phyloP scores from a whole-genome alignment of 2,329 filamentous ascomycete species.

The Teratosphaeria zuluensis region DNA sequence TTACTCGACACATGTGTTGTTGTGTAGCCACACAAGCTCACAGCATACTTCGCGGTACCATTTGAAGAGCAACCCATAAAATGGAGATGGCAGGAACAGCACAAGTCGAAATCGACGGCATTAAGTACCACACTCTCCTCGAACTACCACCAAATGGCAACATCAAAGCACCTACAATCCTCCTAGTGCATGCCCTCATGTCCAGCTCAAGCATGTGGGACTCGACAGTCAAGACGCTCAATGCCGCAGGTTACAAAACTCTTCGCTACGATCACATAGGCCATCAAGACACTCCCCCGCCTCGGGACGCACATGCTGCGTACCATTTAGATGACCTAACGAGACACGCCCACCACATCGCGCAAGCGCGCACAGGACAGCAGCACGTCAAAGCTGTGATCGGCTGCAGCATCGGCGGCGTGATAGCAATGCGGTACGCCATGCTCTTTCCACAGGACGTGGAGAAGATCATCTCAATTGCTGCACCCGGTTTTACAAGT shows the following conservation, averaged over 20 bases:
- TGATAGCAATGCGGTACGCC: constrained; percentile 19
- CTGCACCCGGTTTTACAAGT: constrained; percentile 16
- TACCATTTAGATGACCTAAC: constrained; percentile 18
- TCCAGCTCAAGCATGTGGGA: constrained; percentile 20
- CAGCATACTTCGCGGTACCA: no score
- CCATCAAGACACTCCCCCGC: constrained; percentile 15
- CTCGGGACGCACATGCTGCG: not conserved
- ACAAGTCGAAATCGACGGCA: constrained; percentile 12
- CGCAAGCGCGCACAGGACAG: constrained; percentile 7
- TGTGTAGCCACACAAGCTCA: no score
- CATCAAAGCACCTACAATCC: constrained; percentile 5
- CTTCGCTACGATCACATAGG: constrained; percentile 22
- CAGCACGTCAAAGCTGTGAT: constrained; percentile 13
- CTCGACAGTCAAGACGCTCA: constrained; percentile 12
- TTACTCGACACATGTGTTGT: constrained; percentile 2
- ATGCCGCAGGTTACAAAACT: constrained; percentile 16
- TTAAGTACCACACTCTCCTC: constrained; percentile 19
- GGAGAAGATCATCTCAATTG: constrained; percentile 13
- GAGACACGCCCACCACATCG: constrained; percentile 17
- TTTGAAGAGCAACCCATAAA: not conserved
- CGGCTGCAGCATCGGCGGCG: constrained; percentile 21
- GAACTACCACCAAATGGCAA: constrained; percentile 6
- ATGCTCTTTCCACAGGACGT: constrained; percentile 17
- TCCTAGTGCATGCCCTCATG: constrained; percentile 23
- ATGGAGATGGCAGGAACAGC: not conserved